Evolutionary conservation across 805 yeast species (phyloP), one percentile per base, ranked within the genome.

Genomic region (Candida boleticola): DNA sequence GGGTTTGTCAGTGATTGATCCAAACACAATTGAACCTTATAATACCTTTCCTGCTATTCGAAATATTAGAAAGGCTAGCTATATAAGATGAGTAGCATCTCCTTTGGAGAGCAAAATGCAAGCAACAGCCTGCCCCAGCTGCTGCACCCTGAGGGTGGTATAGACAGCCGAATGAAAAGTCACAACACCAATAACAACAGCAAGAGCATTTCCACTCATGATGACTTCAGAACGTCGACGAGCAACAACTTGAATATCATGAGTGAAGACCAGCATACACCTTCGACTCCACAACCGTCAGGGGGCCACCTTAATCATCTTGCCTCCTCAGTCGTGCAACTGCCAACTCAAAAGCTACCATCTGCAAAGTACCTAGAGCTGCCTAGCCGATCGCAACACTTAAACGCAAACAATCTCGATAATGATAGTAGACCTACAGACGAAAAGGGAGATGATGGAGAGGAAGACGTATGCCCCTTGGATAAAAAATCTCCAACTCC

Each of bases 51-150:
- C n/a, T n/a, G n/a, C n/a, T n/a, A n/a, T n/a, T n/a, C n/a, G n/a
- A n/a, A n/a, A n/a, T n/a, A n/a, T n/a, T n/a, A n/a, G n/a, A n/a
- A n/a, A n/a, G n/a, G n/a, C n/a, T n/a, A n/a, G n/a, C n/a, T n/a
- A n/a, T n/a, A n/a, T n/a, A n/a, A n/a, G n/a, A 46, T 46, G 50
- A 44, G 50, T 42, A 48, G 52, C 40, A 42, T 46, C 30, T 46
- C 53, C 33, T 36, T 45, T 42, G 48, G 54, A 44, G 58, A 54
- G 52, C 56, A 51, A 47, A 11, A 7, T 23, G 27, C 27, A 23
- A 11, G 27, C 11, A 23, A 23, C 27, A 23, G 11, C 11, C 27
- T 23, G 27, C 27, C 27, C 7, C 27, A 7, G 27, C 7, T 7
- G 11, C 7, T 23, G 27, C 27, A 23, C 11, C 7, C 7, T 23